phyloP scores from a whole-genome alignment of 2,329 filamentous ascomycete species.

The Blumeria hordei region DNA sequence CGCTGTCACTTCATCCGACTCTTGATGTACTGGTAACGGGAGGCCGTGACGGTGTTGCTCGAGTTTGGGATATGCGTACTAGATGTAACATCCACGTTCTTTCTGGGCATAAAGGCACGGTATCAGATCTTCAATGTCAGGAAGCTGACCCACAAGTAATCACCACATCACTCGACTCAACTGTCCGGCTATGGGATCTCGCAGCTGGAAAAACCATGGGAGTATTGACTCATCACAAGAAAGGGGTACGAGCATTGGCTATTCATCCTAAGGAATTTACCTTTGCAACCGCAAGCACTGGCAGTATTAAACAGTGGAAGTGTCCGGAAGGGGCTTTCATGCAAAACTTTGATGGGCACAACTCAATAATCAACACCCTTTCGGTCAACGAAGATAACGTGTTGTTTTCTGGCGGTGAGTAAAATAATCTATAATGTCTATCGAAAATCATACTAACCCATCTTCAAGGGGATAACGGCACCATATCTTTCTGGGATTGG shows the following conservation, averaged over 20 bases:
- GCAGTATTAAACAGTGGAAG: conserved; percentile 98
- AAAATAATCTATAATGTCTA: conserved; percentile 1
- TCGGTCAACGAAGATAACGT: conserved; percentile 89
- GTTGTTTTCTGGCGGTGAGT: conserved; percentile 55
- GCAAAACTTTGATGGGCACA: conserved; percentile 96
- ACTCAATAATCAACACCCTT: conserved; percentile 85
- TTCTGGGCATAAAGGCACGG: conserved; percentile 70
- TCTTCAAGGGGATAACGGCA: conserved; percentile 50
- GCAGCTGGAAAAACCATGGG: conserved; percentile 92
- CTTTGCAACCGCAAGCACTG: conserved; percentile 76
- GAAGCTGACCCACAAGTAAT: conserved; percentile 94
- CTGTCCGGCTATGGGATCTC: conserved; percentile 81
- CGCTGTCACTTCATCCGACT: conserved; percentile 75
- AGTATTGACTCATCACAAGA: conserved; percentile 94
- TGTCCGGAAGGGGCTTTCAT: conserved; percentile 95
- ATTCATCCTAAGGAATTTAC: conserved; percentile 86
- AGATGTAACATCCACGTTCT: conserved; percentile 89
- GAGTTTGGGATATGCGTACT: conserved; percentile 98
- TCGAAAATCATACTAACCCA: conserved; percentile 12
- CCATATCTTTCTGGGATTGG: conserved; percentile 97
- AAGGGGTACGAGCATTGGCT: conserved; percentile 68
- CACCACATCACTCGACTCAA: conserved; percentile 74
- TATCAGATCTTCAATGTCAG: conserved; percentile 75
- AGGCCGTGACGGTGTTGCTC: conserved; percentile 75
- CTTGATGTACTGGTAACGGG: conserved; percentile 88